Evolutionary conservation across 2,329 filamentous ascomycete genomes (phyloP), one percentile per base, ranked within the genome.

Genomic region (Alternaria longipes): DNA sequence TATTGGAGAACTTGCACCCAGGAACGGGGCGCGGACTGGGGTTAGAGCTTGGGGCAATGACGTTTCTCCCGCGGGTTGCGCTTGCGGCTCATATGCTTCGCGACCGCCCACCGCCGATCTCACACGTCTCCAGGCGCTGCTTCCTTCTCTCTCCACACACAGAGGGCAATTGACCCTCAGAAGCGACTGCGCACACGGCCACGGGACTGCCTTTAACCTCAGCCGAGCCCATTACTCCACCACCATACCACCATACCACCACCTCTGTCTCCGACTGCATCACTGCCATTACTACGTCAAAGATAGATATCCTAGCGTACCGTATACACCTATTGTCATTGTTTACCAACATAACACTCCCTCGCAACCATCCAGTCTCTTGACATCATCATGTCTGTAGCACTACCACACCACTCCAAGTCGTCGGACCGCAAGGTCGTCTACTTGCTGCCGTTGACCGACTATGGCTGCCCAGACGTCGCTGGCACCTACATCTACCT

Each of bases 401-500:
- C 61, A 24, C 56, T 68, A 53, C 51, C 57, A 22, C 36, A 40
- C 32, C 58, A 60, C 54, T 51, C 58, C 47, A 60, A 60, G 57
- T 60, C 57, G 54, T 51, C 67, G 22, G 59, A 64, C 34, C 54
- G 67, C 24, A 73, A 77, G 67, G 67, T 71, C 80, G 89, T 97
- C 66, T 97, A 97, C 82, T 83, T 97, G 74, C 86, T 99, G 65
- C 92, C 92, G 67, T 87, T 99, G 80, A 95, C 93, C 77, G 94
- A 99, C 81, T 87, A 94, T 81, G 95, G 96, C 72, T 93, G 93
- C 69, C 95, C 96, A 36, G 90, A 96, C 78, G 89, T 99, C 50
- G 86, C 91, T 26, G 92, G 93, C 73, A 89, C 91, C 70, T 99
- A 97, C 83, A 91, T 98, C 73, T 97, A 97, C 79, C 84, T 99